Conservation (phyloP, 495 filamentous ascomycete genomes). For the Trichocladium uniseriatum region DNA sequence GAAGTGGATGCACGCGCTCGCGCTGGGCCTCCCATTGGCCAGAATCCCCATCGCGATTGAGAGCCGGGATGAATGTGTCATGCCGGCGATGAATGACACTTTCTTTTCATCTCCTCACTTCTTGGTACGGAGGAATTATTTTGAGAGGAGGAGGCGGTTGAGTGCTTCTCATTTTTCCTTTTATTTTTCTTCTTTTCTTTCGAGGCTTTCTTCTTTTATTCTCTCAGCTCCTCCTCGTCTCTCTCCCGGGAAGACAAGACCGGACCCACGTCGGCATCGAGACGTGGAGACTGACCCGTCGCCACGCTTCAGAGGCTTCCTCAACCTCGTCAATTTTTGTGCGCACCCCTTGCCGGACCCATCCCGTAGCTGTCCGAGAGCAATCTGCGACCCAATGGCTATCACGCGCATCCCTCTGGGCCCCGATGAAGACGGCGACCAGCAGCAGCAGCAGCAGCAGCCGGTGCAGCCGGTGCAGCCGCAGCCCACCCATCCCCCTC, state of each 20-base stretch:
- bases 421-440: conserved; percentile 8
- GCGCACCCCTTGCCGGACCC: neutral
- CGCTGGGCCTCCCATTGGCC: conserved; percentile 25
- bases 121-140: neutral
- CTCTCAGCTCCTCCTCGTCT: too few relatives aligned
- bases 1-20: too few relatives aligned
- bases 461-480: neutral
- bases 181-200: too few relatives aligned
- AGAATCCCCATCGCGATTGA: neutral
- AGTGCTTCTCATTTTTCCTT: too few relatives aligned
- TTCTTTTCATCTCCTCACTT: neutral
- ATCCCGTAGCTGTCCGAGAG: neutral
- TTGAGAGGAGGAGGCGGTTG: too few relatives aligned
- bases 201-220: too few relatives aligned
- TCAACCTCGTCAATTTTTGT: neutral
- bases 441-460: conserved; percentile 5
- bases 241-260: too few relatives aligned
- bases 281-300: neutral
- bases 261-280: too few relatives aligned
- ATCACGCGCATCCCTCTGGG: conserved; percentile 7
- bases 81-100: conserved; percentile 14
- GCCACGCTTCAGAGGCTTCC: neutral
- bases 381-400: conserved; percentile 13
- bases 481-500: conserved; percentile 12
- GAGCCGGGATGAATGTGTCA: conserved; percentile 20